Percentiles rank a stretch among this genome's conserved stretches.
Evolutionary conservation across 2,329 filamentous ascomycete species (phyloP).

Genomic region (Hypomyces perniciosus): DNA sequence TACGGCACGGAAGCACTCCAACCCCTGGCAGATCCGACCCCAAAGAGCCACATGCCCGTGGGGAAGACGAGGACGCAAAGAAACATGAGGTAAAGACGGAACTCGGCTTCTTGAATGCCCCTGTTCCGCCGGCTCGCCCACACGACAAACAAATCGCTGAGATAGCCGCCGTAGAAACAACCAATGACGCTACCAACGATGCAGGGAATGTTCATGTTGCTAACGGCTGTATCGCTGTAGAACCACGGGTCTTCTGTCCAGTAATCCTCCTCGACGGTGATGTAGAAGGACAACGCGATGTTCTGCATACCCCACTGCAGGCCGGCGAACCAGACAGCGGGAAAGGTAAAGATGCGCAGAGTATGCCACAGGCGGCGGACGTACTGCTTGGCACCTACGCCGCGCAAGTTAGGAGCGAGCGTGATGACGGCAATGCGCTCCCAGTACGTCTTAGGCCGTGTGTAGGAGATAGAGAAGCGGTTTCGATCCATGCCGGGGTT

Average conservation of each 20-base stretch:
- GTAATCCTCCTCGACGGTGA: conserved; percentile 51
- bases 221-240: conserved; percentile 47
- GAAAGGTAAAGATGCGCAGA: conserved; percentile 51
- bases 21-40: conserved; percentile 43
- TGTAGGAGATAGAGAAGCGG: conserved; percentile 19
- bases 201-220: conserved; percentile 53
- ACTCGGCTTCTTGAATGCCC: conserved; percentile 50
- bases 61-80: conserved; percentile 45
- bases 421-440: conserved; percentile 52
- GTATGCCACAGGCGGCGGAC: conserved; percentile 47
- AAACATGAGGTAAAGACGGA: conserved; percentile 46
- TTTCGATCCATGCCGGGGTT: conserved; percentile 16
- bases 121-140: conserved; percentile 49
- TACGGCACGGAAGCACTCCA: conserved; percentile 50
- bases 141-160: conserved; percentile 49
- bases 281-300: conserved; percentile 54
- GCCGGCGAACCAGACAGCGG: conserved; percentile 51
- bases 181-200: conserved; percentile 49
- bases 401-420: conserved; percentile 46
- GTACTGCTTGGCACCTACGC: conserved; percentile 50
- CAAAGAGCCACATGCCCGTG: conserved; percentile 46
- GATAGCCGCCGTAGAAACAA: conserved; percentile 51
- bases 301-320: conserved; percentile 56
- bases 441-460: conserved; percentile 43
- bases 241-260: conserved; percentile 50